Base-by-base conservation (phyloP, 225 moss, liverwort and hornwort genomes). In the Straminergon stramineum region DNA sequence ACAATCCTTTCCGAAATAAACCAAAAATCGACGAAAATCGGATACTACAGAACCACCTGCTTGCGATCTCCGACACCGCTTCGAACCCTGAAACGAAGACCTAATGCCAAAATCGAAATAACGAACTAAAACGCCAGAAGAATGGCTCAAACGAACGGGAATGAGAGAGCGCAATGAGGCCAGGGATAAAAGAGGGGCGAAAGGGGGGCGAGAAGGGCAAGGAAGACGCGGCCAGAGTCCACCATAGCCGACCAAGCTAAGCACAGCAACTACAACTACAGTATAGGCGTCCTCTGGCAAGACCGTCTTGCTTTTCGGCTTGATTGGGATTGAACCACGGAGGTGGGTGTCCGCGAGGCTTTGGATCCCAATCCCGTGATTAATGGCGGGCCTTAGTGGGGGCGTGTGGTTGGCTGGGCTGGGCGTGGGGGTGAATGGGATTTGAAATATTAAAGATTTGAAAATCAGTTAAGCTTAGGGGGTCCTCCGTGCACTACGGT, bases 31-130 rank as follows among this genome's bases (percentile, higher is more conserved):
- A 68, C 53, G 41, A 68, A 52, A 88, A 37, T 79, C 51, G 41
- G 86, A 19, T 10, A 13, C 26, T 32, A 31, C 17, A 68, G 11
- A 48, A 88, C 32, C 86, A 26, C 90, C 84, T 86, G 86, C 80
- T 90, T 84, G 58, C 74, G 83, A 92, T 90, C 90, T 90, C 92
- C 61, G 45, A 75, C 79, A 80, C 92, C 90, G 84, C 89, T 89
- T 92, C 92, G 65, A 84, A 89, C 90, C 86, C 89, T 75, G 86
- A 55, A 62, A 63, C 66, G 41, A 64, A 90, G 83, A 89, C 92
- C 90, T 90, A 92, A 89, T 89, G 79, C 21, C 69, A 13, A 61
- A 81, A 74, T 17, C 41, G 21, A 6, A 62, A 79, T n/a, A 26
- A 15, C 13, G 48, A 64, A 71, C 71, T 19, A 60, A 66, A 39